These are phyloP conservation scores for Pythium aristosporum DNA, from an alignment of 352 stramenopile species.

Conservation along the genomic window DNA sequence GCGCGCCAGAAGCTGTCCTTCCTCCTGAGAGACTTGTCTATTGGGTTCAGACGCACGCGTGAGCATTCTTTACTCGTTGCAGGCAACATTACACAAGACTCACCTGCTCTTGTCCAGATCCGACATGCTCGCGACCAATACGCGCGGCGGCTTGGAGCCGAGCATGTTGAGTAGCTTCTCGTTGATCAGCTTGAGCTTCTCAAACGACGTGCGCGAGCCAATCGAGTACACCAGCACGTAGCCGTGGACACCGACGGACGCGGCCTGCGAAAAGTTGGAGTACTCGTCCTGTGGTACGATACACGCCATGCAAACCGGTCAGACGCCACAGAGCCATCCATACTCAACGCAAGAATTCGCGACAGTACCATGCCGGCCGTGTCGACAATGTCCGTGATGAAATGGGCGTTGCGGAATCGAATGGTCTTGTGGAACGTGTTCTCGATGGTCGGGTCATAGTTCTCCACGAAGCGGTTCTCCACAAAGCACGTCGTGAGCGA, in stretches of 20 bases:
- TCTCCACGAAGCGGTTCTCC: conserved; percentile 89
- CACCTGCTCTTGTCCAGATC: conserved; percentile 91
- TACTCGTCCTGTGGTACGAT: conserved; percentile 89
- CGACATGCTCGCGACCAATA: conserved; percentile 94
- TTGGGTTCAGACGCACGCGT: conserved; percentile 2
- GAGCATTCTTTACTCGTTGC: background rate
- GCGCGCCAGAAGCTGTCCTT: conserved; percentile 88
- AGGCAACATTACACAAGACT: conserved; percentile 25
- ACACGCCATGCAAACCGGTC: background rate
- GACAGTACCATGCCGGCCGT: conserved; percentile 92
- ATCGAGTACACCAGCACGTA: conserved; percentile 96
- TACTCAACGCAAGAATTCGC: background rate
- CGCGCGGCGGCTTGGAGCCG: conserved; percentile 90
- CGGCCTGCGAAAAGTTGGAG: conserved; percentile 94
- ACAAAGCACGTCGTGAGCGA: conserved; percentile 95
- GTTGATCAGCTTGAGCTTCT: conserved; percentile 95
- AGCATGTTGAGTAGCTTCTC: conserved; percentile 94
- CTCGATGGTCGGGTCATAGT: conserved; percentile 97
- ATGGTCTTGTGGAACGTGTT: conserved; percentile 97
- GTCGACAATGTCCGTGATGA: conserved; percentile 96
- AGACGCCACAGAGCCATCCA: background rate
- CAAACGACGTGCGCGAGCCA: conserved; percentile 90
- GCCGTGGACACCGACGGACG: conserved; percentile 93
- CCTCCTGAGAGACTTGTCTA: conserved; percentile 78
- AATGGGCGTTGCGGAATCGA: conserved; percentile 95